Evolutionary conservation across 768 basidiomycete genomes (phyloP).

Genomic region (Lactarius evosmus): DNA sequence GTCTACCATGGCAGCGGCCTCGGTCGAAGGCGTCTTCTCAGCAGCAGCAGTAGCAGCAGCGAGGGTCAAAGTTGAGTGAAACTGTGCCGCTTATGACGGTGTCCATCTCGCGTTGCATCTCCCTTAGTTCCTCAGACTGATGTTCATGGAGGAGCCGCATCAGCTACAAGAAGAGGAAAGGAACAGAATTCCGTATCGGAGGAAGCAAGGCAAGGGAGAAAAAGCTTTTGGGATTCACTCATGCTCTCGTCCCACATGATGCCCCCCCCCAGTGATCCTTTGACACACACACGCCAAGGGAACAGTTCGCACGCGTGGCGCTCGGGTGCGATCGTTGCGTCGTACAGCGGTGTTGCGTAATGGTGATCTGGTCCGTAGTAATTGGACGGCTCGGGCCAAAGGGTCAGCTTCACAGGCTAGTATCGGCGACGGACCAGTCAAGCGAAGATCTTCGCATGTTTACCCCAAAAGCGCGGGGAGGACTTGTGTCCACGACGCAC

Average conservation of each 20-base stretch:
- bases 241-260: neutral
- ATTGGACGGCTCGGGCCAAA: conserved; percentile 21
- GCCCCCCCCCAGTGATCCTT: neutral
- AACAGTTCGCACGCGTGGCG: conserved; percentile 9
- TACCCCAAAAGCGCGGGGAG: conserved; percentile 15
- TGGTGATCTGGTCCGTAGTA: conserved; percentile 18
- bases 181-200: neutral
- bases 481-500: neutral
- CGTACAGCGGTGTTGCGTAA: conserved; percentile 7
- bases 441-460: neutral
- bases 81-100: neutral
- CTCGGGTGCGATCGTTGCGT: conserved; percentile 14
- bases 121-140: neutral
- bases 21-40: neutral
- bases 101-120: conserved; percentile 8
- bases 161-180: neutral
- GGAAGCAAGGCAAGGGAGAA: neutral
- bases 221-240: neutral
- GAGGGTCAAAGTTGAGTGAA: conserved; percentile 2
- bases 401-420: conserved; percentile 4
- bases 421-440: neutral
- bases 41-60: neutral
- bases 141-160: neutral
- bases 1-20: neutral
- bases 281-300: neutral